These are phyloP conservation scores for Forsythia suspensa DNA, from an alignment of 257 asterid species.

Conservation along the genomic window DNA sequence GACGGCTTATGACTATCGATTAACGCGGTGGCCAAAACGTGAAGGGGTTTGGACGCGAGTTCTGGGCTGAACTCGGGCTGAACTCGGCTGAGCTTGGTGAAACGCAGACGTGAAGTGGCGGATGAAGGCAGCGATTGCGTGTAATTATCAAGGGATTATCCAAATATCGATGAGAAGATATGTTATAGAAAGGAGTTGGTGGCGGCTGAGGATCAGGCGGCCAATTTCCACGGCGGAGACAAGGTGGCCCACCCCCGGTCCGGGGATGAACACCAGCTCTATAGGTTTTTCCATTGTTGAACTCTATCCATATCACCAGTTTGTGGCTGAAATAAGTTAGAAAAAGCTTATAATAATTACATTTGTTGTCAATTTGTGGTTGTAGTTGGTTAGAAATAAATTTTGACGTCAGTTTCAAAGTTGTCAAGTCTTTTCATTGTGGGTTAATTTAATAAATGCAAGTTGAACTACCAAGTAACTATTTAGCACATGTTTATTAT, in stretches of 20 bases:
- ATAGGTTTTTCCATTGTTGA: conserved; percentile 10
- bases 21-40: neutral
- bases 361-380: neutral
- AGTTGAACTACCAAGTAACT: too few relatives aligned
- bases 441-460: too few relatives aligned
- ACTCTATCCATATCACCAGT: neutral
- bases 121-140: conserved; percentile 9
- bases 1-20: conserved; percentile 26
- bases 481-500: too few relatives aligned
- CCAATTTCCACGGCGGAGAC: conserved; percentile 54
- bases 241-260: conserved; percentile 61
- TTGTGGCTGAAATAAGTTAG: neutral
- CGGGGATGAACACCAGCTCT: conserved; percentile 45
- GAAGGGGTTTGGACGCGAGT: neutral
- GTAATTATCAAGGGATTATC: conserved; percentile 9
- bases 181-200: conserved; percentile 34
- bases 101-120: conserved; percentile 22
- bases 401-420: too few relatives aligned
- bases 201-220: conserved; percentile 36
- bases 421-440: too few relatives aligned
- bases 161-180: conserved; percentile 41
- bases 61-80: neutral
- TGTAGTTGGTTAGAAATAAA: too few relatives aligned
- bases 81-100: conserved; percentile 32
- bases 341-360: too few relatives aligned